Evolutionary conservation across 768 basidiomycete genomes (phyloP), one percentile per base, ranked within the genome.

Genomic region (Rhodosporidiobolus odoratus): DNA sequence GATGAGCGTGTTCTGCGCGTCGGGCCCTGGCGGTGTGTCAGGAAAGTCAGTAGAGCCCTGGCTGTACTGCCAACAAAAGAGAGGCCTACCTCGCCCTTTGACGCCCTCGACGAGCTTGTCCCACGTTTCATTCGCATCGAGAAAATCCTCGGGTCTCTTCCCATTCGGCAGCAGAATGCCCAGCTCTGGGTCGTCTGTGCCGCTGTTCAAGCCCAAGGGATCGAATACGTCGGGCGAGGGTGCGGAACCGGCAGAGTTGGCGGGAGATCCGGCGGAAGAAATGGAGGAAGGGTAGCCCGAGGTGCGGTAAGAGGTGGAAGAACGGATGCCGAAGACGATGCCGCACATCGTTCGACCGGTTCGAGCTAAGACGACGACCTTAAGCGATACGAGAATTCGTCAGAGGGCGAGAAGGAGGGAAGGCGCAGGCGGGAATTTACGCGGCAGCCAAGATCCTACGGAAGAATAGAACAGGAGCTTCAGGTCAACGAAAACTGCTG

Each of bases 291-390:
- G 15, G 6, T 10, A 19, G 40, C 67, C 67, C 21, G 61, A 32
- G 4, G 62, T 23, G 25, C 37, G 5, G 50, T 57, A 52, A 17
- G 62, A 56, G 3, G 60, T 38, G 34, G 17, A 25, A 4, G 21
- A 25, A 25, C 68, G 62, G 30, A 69, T 40, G 30, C 25, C 53
- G 35, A 69, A 69, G 27, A 37, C 58, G 58, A 69, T 69, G 52
- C 68, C 68, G 50, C 68, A 69, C 68, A 64, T 69, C 32, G 48
- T 23, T 12, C 43, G n/a, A n/a, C n/a, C n/a, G n/a, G n/a, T n/a
- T n/a, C n/a, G n/a, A n/a, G n/a, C n/a, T n/a, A n/a, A n/a, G n/a
- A n/a, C n/a, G n/a, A n/a, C n/a, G n/a, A n/a, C n/a, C n/a, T n/a
- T n/a, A n/a, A n/a, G n/a, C n/a, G n/a, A n/a, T n/a, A n/a, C n/a